Base-by-base conservation (phyloP, 495 filamentous ascomycete species). In the Chaetomium tenue region DNA sequence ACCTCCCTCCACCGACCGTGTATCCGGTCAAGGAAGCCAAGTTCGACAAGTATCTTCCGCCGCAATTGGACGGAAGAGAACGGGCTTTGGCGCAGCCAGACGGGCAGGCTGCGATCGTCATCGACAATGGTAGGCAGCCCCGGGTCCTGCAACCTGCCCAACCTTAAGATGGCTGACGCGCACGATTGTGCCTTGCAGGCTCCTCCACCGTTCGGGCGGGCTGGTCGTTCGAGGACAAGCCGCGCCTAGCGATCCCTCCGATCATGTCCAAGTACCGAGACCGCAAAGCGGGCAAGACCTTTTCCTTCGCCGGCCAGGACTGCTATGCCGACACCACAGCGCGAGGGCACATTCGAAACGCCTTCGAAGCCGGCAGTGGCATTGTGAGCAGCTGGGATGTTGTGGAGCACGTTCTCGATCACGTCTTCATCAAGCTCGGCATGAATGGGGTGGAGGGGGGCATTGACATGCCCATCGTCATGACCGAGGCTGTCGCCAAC, bases 301-400 rank as follows among this genome's bases (percentile, higher is more conserved):
- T 91, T 70, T 90, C 89, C 12, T 97, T 98, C 73, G 87, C 93
- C 47, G 94, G 94, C 53, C 86, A 88, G 61, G 93, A 98, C 78
- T 89, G 94, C 66, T 97, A 93, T 74, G 84, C 91, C 51, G 94
- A 98, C 76, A 93, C 93, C 25, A 96, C 92, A 1, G 91, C 95
- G 13, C 82, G 91, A 22, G 91, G 93, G 9, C 93, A 98, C 72
- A 86, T 95, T 40, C 87, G 91, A 66, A 90, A 91, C 76, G 88
- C 91, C 0, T 98, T 98, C 70, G 95, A 98, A 70, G 86, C 89
- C 5, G 92, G 91, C 23, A 91, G 85, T 50, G 93, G 92, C 61
- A 89, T 98, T 33, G 87, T 98, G 51, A 91, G 89, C 71, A 98
- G 97, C 74, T 98, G 95, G 90, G 94, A 98, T 73, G 92, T 91